A percentile compares a stretch with the other conserved stretches of the same genome.
These are phyloP conservation scores for Trypanosomatidae sp. DNA, from an alignment of 208 protist genomes.

Conservation along the genomic window DNA sequence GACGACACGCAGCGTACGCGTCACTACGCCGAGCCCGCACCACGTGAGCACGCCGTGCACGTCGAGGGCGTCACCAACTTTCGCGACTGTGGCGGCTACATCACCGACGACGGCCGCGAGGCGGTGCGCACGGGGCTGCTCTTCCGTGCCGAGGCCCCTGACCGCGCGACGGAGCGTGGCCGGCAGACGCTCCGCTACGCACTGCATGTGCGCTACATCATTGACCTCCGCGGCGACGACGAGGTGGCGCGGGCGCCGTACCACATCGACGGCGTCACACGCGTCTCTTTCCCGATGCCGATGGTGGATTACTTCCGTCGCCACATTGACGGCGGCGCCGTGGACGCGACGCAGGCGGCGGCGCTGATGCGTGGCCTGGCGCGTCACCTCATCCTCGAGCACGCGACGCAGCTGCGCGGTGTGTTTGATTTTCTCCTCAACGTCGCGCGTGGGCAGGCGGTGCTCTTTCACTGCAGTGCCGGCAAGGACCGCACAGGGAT, in stretches of 20 bases:
- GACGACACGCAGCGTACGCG: too few relatives aligned
- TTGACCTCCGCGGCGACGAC: constrained; percentile 16
- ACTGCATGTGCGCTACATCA: constrained; percentile 12
- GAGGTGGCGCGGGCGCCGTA: constrained; percentile 9
- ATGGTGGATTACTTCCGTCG: constrained; percentile 1
- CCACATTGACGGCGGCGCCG: not conserved
- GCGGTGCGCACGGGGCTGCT: constrained; percentile 12
- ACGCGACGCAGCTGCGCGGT: constrained; percentile 8
- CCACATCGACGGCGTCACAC: not conserved
- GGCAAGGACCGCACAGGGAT: constrained; percentile 38
- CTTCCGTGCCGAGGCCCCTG: constrained; percentile 19
- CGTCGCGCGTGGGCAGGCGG: constrained; percentile 8
- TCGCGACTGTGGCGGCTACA: constrained; percentile 32
- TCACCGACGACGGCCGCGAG: constrained; percentile 8
- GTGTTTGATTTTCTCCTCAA: constrained; percentile 16
- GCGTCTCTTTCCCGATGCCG: constrained; percentile 14
- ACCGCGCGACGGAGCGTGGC: constrained; percentile 1
- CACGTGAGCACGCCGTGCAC: too few relatives aligned
- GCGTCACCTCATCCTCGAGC: constrained; percentile 12
- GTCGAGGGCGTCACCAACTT: constrained; percentile 12
- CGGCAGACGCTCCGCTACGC: constrained; percentile 10
- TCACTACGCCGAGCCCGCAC: too few relatives aligned
- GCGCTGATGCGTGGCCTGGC: constrained; percentile 6
- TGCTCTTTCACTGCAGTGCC: constrained; percentile 30
- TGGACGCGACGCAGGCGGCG: constrained; percentile 8